Evolutionary conservation across 2,329 filamentous ascomycete species (phyloP).

Genomic region (Monosporascus sp.): DNA sequence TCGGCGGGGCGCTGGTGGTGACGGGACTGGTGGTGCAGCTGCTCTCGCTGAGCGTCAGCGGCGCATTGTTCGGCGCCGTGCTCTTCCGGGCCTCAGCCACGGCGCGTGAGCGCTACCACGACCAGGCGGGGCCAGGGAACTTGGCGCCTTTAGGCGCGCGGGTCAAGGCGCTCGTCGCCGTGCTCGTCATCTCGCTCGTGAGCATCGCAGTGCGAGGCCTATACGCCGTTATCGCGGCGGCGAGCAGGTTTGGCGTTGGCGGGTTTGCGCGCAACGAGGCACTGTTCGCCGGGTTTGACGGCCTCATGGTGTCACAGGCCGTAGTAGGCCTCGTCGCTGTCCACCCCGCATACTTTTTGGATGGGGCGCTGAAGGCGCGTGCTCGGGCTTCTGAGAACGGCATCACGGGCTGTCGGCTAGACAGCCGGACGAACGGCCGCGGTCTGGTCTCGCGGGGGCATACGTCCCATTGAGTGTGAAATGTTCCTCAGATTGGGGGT

Average conservation of each 20-base stretch:
- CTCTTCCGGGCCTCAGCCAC: conserved; percentile 16
- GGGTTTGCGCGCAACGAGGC: conserved; percentile 20
- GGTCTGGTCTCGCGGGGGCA: too few species aligned
- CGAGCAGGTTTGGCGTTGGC: conserved; percentile 18
- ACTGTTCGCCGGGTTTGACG: conserved; percentile 25
- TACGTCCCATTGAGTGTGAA: too few species aligned
- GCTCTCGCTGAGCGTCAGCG: conserved; percentile 16
- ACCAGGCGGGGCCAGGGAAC: conserved; percentile 12
- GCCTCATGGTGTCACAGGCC: conserved; percentile 23
- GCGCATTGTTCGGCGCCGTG: conserved; percentile 18
- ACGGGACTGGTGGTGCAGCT: conserved; percentile 22
- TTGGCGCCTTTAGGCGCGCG: conserved; percentile 14
- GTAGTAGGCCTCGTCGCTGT: conserved; percentile 21
- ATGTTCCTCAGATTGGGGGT: too few species aligned
- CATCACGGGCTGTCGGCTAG: background rate
- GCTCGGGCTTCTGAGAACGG: too few species aligned
- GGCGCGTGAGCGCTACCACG: conserved; percentile 17
- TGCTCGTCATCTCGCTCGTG: conserved; percentile 16
- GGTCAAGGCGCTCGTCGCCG: conserved; percentile 22
- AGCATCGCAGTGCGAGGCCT: conserved; percentile 20
- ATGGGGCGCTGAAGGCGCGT: conserved; percentile 3
- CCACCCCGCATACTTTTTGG: conserved; percentile 21
- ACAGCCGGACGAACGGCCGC: too few species aligned
- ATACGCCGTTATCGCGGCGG: conserved; percentile 22
- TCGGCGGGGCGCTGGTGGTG: conserved; percentile 17